phyloP scores from a whole-genome alignment of 352 stramenopile genomes.

The Phytophthora colocasiae region DNA sequence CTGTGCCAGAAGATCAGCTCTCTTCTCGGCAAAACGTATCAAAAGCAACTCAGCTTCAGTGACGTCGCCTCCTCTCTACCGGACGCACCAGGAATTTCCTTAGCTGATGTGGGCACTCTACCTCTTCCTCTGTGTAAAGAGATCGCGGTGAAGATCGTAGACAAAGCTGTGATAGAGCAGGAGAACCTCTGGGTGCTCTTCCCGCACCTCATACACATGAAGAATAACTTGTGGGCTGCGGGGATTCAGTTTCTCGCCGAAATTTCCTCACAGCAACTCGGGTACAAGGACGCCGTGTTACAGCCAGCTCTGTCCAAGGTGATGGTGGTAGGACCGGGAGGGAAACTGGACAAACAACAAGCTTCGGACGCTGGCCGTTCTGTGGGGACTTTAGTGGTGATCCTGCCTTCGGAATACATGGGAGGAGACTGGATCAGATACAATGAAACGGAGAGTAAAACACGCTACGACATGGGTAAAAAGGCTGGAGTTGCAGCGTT shows the following conservation, averaged over 20 bases:
- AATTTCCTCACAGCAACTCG: conserved; percentile 2
- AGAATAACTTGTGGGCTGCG: conserved; percentile 8
- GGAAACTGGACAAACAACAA: not conserved
- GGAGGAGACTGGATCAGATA: conserved; percentile 1
- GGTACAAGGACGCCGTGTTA: conserved; percentile 2
- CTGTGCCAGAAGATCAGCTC: not conserved
- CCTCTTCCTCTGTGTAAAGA: conserved; percentile 11
- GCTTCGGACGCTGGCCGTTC: not conserved
- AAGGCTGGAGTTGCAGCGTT: not conserved
- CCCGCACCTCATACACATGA: conserved; percentile 12
- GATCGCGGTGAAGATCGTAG: not conserved
- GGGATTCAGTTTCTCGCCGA: conserved; percentile 3
- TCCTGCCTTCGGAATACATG: conserved; percentile 1
- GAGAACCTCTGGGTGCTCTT: conserved; percentile 7
- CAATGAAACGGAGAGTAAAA: not conserved
- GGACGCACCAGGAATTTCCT: conserved; percentile 4
- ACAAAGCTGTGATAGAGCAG: not conserved
- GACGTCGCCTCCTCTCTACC: conserved; percentile 7
- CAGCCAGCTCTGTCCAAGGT: conserved; percentile 5
- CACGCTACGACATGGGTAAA: not conserved
- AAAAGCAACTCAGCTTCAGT: conserved; percentile 1
- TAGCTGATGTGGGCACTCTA: conserved; percentile 3
- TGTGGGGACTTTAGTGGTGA: conserved; percentile 11
- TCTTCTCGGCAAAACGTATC: not conserved
- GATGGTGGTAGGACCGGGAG: not conserved